Conservation (phyloP, 768 basidiomycete species). For the Naganishia onofrii region DNA sequence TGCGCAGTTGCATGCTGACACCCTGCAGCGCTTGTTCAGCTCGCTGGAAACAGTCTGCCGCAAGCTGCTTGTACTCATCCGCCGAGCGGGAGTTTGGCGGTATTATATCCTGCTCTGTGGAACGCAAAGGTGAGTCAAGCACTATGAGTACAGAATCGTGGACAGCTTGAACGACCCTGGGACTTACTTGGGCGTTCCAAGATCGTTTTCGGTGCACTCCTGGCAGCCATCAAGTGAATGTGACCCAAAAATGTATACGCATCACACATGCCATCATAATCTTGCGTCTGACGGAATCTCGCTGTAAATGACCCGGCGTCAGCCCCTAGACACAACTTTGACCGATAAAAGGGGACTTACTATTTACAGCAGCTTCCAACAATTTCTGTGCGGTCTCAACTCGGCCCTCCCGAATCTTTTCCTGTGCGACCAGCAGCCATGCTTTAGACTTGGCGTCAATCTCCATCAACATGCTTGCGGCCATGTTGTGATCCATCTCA, state of each 20-base stretch:
- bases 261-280: slow-evolving; percentile 59
- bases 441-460: slow-evolving; percentile 51
- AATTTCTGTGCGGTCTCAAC: slow-evolving; percentile 75
- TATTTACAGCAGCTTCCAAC: slow-evolving; percentile 58
- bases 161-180: background rate
- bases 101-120: slow-evolving; percentile 46
- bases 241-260: slow-evolving; percentile 81
- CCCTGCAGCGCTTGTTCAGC: slow-evolving; percentile 38
- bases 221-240: slow-evolving; percentile 73
- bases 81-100: slow-evolving; percentile 36
- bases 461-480: slow-evolving; percentile 56
- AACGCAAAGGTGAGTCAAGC: slow-evolving; percentile 3
- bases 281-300: slow-evolving; percentile 45
- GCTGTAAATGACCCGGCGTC: slow-evolving; percentile 53
- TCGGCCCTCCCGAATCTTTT: slow-evolving; percentile 79
- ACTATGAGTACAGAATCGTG: background rate
- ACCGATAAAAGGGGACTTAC: slow-evolving; percentile 40
- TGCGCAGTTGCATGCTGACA: slow-evolving; percentile 60
- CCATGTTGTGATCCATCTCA: slow-evolving; percentile 63
- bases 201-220: slow-evolving; percentile 76
- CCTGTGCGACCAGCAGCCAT: slow-evolving; percentile 62
- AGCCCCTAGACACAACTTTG: slow-evolving; percentile 27
- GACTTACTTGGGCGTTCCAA: slow-evolving; percentile 70
- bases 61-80: slow-evolving; percentile 53
- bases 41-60: slow-evolving; percentile 59